Conservation (phyloP, 202 grass and related monocot genomes). For the Hordeum pubiflorum region DNA sequence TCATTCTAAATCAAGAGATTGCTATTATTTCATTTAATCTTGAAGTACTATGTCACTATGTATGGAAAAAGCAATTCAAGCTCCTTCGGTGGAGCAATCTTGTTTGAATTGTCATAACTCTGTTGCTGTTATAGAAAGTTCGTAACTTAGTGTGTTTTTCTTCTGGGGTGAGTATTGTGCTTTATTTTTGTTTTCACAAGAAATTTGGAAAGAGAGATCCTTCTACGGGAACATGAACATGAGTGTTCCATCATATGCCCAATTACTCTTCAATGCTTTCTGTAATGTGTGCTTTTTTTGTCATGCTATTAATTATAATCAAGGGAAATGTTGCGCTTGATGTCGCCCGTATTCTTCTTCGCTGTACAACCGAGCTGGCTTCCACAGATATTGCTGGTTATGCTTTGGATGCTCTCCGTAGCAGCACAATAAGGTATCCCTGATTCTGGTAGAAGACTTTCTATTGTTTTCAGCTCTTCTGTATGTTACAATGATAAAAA, state of each 20-base stretch:
- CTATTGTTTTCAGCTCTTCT: conserved; percentile 1
- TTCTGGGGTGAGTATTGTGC: background rate
- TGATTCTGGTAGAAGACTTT: background rate
- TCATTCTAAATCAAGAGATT: background rate
- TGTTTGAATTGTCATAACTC: background rate
- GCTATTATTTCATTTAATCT: background rate
- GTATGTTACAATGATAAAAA: background rate
- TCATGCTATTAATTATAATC: conserved; percentile 14
- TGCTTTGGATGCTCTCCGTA: conserved; percentile 59
- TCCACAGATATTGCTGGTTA: conserved; percentile 83
- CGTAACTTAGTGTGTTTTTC: background rate
- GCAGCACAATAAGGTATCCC: conserved; percentile 67
- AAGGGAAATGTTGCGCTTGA: conserved; percentile 98
- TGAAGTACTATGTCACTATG: background rate
- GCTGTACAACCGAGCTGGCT: conserved; percentile 57
- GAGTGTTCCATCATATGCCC: background rate
- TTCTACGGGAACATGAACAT: background rate
- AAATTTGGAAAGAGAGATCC: background rate
- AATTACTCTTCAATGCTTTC: background rate
- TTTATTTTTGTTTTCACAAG: background rate
- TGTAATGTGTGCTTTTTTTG: background rate
- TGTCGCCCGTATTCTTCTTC: conserved; percentile 79
- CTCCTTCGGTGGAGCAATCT: background rate
- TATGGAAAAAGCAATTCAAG: background rate
- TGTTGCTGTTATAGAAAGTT: background rate